Percentiles rank a stretch among this genome's conserved stretches.
Evolutionary conservation across 2,329 filamentous ascomycete genomes (phyloP).

Genomic region (Cladosporium sp.): DNA sequence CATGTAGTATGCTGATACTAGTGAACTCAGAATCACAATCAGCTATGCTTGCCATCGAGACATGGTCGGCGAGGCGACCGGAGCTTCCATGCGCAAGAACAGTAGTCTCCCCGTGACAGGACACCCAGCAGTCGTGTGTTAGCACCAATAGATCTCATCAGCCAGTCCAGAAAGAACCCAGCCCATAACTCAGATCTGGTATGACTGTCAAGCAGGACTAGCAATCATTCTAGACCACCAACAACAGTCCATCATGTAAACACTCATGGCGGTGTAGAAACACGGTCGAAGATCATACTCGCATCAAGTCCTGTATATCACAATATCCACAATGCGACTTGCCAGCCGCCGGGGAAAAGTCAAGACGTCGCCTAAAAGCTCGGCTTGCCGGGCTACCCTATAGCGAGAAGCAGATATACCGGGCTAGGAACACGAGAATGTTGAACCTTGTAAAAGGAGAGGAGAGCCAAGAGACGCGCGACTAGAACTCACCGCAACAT

Average conservation of each 20-base stretch:
- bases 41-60: not conserved
- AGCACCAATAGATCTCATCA: not conserved
- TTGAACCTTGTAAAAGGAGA: not conserved
- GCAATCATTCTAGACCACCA: not conserved
- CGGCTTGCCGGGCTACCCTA: not conserved
- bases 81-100: not conserved
- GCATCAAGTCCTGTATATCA: not conserved
- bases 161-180: not conserved
- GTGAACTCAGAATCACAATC: not conserved
- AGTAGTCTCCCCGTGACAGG: not conserved
- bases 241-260: not conserved
- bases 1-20: not conserved
- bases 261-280: slow-evolving; percentile 2
- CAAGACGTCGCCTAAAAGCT: slow-evolving; percentile 5
- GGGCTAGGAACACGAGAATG: not conserved
- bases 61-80: not conserved
- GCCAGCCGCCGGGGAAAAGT: slow-evolving; percentile 1
- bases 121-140: not conserved
- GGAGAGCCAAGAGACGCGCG: not conserved
- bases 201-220: not conserved
- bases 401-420: slow-evolving; percentile 1
- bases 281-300: not conserved
- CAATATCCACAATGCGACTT: not conserved
- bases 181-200: not conserved
- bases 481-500: not conserved